Base-by-base conservation (phyloP, 768 basidiomycete genomes). In the Macrolepiota albuminosa region DNA sequence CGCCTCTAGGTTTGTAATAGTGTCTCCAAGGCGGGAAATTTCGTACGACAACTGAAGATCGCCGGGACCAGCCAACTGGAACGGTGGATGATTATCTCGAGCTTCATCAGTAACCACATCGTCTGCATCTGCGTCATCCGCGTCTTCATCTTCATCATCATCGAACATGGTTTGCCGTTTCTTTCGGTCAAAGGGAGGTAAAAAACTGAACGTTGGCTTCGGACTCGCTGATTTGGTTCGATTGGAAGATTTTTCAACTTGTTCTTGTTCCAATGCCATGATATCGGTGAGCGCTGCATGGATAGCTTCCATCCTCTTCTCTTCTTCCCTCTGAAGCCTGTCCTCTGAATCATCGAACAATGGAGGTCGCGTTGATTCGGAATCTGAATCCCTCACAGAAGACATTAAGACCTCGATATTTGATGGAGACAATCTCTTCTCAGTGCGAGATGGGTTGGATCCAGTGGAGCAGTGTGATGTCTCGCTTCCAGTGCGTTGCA, bases 271-370 rank as follows among this genome's bases (percentile, higher is more conserved):
- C 43, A 89, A 78, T 3, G 93, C 93, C 67, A 99, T 95, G 70
- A 99, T 98, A 69, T 96, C 93, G 10, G 92, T 95, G 62, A 99
- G 77, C 4, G 97, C 97, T 8, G 95, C 95, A 67, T 95, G 94
- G 21, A 98, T 97, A 3, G 96, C 95, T 66, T 95, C 93, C 85
- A 98, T 97, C 42, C 93, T 81, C 64, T 89, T 81, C 54, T 89
- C 84, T 71, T 96, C 89, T 50, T 84, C 85, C 51, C 86, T 80
- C 50, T 88, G 85, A 62, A 75, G 75, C 60, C 79, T 83, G 60
- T 93, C 89, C 61, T 89, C 87, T 1, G 89, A 86, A 65, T 92
- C 89, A 64, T 88, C 84, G 62, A 95, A 95, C 24, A 95, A 77
- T 8, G 91, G 91, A 0, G 88, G 85, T 48, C 91, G 79, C 1